Conservation (phyloP, 2,329 filamentous ascomycete genomes). For the Pseudopyricularia cyperi region DNA sequence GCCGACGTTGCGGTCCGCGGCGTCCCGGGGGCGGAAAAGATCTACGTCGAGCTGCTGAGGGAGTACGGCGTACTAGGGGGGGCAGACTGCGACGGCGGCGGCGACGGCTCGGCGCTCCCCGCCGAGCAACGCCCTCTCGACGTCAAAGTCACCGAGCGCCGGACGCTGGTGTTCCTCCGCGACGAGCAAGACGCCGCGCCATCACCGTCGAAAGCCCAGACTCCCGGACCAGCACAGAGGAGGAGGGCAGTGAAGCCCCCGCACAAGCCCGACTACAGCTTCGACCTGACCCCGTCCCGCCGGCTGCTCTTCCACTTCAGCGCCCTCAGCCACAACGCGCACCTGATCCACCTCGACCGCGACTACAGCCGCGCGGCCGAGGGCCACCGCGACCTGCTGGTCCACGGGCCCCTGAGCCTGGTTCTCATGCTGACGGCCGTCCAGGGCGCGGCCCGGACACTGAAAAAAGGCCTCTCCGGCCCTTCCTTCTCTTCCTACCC, state of each 20-base stretch:
- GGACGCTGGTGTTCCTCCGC: constrained; percentile 41
- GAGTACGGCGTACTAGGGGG: constrained; percentile 21
- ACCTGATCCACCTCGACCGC: constrained; percentile 76
- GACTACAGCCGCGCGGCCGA: constrained; percentile 58
- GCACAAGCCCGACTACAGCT: constrained; percentile 20
- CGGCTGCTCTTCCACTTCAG: constrained; percentile 80
- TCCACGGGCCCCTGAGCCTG: constrained; percentile 76
- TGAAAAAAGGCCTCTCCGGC: constrained; percentile 30
- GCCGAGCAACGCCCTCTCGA: not conserved
- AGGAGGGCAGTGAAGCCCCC: not conserved
- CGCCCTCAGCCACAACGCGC: constrained; percentile 83
- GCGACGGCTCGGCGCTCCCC: not conserved
- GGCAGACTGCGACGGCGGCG: too few species aligned
- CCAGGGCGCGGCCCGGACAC: constrained; percentile 26
- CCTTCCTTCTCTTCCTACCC: too few species aligned
- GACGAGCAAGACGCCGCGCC: constrained; percentile 10
- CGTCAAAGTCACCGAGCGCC: constrained; percentile 28
- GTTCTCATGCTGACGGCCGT: constrained; percentile 58
- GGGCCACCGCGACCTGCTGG: constrained; percentile 60
- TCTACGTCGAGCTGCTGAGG: constrained; percentile 38
- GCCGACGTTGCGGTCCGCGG: not conserved
- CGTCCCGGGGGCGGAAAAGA: constrained; percentile 20
- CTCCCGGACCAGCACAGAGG: not conserved
- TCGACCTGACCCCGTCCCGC: constrained; percentile 51
- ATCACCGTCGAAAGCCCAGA: not conserved